These are phyloP conservation scores for Rhododendron mucronatum DNA, from an alignment of 148 eudicot genomes.

Conservation along the genomic window DNA sequence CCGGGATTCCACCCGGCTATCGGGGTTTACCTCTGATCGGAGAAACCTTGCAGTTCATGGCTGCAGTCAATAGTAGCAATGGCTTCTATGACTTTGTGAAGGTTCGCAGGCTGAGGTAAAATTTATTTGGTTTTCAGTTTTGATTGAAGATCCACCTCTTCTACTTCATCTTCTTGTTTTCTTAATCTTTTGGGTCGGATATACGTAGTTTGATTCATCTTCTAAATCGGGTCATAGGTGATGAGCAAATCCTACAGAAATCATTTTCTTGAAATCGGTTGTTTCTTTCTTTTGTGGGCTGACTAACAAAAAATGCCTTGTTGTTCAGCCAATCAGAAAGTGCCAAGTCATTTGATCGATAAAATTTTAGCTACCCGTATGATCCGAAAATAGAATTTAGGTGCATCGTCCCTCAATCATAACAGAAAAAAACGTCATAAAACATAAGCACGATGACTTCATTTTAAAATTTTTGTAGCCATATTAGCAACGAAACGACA, in stretches of 20 bases:
- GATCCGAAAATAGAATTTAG: too few relatives aligned
- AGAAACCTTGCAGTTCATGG: conserved; percentile 48
- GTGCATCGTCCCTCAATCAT: not conserved
- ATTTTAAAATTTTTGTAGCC: not conserved
- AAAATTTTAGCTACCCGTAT: too few relatives aligned
- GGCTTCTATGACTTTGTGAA: conserved; percentile 46
- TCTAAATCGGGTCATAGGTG: not conserved
- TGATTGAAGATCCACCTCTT: not conserved
- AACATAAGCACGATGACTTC: not conserved
- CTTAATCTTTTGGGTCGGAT: not conserved
- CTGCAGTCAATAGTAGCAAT: conserved; percentile 29
- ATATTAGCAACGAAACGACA: not conserved
- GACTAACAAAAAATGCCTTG: not conserved
- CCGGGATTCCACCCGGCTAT: conserved; percentile 29
- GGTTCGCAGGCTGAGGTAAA: conserved; percentile 33
- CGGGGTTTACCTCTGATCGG: conserved; percentile 38
- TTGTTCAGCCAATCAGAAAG: not conserved
- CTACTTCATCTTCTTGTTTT: not conserved
- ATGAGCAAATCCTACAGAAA: not conserved
- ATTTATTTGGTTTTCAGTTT: too few relatives aligned
- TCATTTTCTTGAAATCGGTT: not conserved
- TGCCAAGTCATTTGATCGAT: not conserved
- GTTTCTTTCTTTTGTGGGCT: not conserved
- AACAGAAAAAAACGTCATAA: too few relatives aligned
- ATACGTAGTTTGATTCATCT: not conserved